Evolutionary conservation across 2,329 filamentous ascomycete species (phyloP).

Genomic region (Aspergillus pseudoterreus): DNA sequence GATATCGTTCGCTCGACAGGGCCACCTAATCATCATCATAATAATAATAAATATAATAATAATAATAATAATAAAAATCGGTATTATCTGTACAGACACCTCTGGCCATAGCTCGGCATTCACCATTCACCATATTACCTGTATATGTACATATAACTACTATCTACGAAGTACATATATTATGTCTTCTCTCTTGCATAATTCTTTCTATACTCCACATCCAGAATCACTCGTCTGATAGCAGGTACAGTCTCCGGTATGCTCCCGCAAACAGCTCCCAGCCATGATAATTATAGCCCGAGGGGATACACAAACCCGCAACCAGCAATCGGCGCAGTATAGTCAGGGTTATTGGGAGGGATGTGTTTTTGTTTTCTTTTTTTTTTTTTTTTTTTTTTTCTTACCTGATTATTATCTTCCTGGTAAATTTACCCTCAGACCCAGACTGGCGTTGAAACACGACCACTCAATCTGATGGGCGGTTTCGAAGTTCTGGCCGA

Average conservation of each 20-base stretch:
- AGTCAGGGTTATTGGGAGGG: too few species aligned
- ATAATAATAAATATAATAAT: too few species aligned
- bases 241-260: too few species aligned
- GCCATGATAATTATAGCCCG: conserved; percentile 1
- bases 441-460: conserved; percentile 13
- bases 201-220: too few species aligned
- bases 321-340: background rate
- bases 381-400: background rate
- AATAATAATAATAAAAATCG: too few species aligned
- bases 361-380: background rate
- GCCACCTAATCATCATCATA: background rate
- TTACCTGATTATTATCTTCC: background rate
- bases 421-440: conserved; percentile 1
- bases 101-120: too few species aligned
- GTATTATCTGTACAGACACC: too few species aligned
- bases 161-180: too few species aligned
- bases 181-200: too few species aligned
- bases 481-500: conserved; percentile 16
- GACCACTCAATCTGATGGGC: conserved; percentile 11
- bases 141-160: too few species aligned
- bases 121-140: too few species aligned
- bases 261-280: background rate
- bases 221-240: too few species aligned
- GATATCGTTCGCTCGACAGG: conserved; percentile 10
- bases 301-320: background rate